Evolutionary conservation across 305 asterid genomes (phyloP).

Genomic region (Fraxinus velutina): DNA sequence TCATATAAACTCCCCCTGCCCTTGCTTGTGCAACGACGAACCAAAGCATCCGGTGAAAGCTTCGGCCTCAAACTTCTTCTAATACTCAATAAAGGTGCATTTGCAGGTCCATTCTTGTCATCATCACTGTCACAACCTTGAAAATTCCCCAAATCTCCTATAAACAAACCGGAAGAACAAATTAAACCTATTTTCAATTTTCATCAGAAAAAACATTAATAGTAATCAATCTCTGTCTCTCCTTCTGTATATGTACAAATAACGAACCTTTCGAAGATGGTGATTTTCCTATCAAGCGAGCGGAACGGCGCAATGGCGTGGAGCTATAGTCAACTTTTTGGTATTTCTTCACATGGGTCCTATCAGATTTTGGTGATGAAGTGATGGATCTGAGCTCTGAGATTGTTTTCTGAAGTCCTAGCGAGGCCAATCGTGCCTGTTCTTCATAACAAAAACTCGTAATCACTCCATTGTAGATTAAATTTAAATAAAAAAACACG

Average conservation of each 20-base stretch:
- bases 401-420: slow-evolving; percentile 55
- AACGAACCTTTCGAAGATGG: slow-evolving; percentile 31
- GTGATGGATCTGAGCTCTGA: slow-evolving; percentile 47
- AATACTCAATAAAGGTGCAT: slow-evolving; percentile 29
- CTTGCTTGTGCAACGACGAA: slow-evolving; percentile 51
- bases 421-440: slow-evolving; percentile 62
- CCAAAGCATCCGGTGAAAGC: slow-evolving; percentile 47
- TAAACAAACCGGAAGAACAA: slow-evolving; percentile 4
- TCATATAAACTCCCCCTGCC: slow-evolving; percentile 70
- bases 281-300: slow-evolving; percentile 41
- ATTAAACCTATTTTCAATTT: background rate
- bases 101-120: slow-evolving; percentile 25
- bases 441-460: background rate
- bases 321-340: slow-evolving; percentile 43
- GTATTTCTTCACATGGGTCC: slow-evolving; percentile 32
- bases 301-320: slow-evolving; percentile 63
- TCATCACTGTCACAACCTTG: slow-evolving; percentile 29
- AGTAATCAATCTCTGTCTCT: background rate
- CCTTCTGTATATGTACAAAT: background rate
- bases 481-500: background rate
- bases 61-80: slow-evolving; percentile 24
- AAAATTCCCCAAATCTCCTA: slow-evolving; percentile 31
- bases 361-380: slow-evolving; percentile 44
- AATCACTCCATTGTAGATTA: background rate
- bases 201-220: background rate